Conservation (phyloP, 768 basidiomycete genomes). For the Phaffia tasmanica region DNA sequence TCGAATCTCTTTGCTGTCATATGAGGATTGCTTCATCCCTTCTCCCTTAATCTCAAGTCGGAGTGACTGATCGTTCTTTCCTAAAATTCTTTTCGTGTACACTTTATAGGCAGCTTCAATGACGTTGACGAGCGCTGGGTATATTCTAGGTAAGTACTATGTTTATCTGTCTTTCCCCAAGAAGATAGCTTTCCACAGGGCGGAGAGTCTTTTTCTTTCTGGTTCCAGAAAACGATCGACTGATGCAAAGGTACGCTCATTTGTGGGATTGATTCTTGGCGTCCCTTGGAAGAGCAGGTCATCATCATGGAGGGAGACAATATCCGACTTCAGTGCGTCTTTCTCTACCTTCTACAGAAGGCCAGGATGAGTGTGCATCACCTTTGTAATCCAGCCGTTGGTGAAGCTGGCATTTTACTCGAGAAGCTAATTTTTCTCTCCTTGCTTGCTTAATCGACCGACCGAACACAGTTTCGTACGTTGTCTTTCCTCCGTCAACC, state of each 20-base stretch:
- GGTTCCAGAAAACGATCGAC: neutral
- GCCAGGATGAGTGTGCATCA: neutral
- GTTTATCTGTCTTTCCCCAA: neutral
- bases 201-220: neutral
- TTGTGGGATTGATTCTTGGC: neutral
- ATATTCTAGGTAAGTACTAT: constrained; percentile 7
- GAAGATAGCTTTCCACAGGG: no score
- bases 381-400: constrained; percentile 52
- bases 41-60: neutral
- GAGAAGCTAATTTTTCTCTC: constrained; percentile 21
- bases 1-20: no score
- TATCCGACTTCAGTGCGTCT: constrained; percentile 53
- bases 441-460: neutral
- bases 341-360: neutral
- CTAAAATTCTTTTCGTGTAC: neutral
- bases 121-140: constrained; percentile 14
- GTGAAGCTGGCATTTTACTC: constrained; percentile 46
- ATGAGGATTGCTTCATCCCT: neutral
- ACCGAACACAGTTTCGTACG: neutral
- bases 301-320: constrained; percentile 67
- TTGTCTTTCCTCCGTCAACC: neutral
- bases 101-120: neutral
- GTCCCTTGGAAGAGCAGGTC: constrained; percentile 42
- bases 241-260: neutral
- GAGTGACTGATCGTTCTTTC: neutral